Evolutionary conservation across 495 filamentous ascomycete species (phyloP).

Genomic region (Chaetomium tenue): DNA sequence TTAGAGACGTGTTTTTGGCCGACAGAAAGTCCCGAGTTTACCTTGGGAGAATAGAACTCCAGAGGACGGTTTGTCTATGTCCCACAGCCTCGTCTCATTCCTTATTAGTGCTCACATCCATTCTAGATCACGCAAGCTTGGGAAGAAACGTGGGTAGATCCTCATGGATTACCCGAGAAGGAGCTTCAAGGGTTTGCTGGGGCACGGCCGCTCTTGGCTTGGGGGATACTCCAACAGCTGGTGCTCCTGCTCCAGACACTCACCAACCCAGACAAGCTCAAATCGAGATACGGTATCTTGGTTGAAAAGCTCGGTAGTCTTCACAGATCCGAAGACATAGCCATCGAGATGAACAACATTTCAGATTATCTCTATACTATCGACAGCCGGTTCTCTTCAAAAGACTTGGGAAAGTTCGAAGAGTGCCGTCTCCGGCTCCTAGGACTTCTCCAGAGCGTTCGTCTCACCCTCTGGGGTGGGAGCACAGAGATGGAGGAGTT

Average conservation of each 20-base stretch:
- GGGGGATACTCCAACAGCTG: slow-evolving; percentile 7
- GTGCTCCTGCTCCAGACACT: slow-evolving; percentile 11
- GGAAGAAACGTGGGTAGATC: too few relatives aligned
- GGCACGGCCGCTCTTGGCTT: too few relatives aligned
- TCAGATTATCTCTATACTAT: slow-evolving; percentile 9
- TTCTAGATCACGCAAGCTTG: too few relatives aligned
- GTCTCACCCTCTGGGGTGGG: neutral
- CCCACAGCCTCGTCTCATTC: too few relatives aligned
- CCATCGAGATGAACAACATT: slow-evolving; percentile 3
- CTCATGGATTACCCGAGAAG: too few relatives aligned
- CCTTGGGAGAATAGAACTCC: too few relatives aligned
- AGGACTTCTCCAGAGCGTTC: slow-evolving; percentile 6
- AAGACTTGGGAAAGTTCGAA: slow-evolving; percentile 3
- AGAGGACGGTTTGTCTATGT: too few relatives aligned
- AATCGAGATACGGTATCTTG: slow-evolving; percentile 5
- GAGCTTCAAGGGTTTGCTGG: too few relatives aligned
- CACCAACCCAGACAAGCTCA: slow-evolving; percentile 14
- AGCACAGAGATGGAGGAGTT: neutral
- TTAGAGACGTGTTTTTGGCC: too few relatives aligned
- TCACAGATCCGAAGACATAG: neutral
- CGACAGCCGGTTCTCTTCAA: neutral
- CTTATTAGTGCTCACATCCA: too few relatives aligned
- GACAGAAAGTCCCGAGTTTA: too few relatives aligned
- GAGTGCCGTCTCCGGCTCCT: slow-evolving; percentile 3
- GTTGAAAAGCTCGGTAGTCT: neutral